Evolutionary conservation across 768 basidiomycete genomes (phyloP), one percentile per base, ranked within the genome.

Genomic region (Mycena leptocephala): DNA sequence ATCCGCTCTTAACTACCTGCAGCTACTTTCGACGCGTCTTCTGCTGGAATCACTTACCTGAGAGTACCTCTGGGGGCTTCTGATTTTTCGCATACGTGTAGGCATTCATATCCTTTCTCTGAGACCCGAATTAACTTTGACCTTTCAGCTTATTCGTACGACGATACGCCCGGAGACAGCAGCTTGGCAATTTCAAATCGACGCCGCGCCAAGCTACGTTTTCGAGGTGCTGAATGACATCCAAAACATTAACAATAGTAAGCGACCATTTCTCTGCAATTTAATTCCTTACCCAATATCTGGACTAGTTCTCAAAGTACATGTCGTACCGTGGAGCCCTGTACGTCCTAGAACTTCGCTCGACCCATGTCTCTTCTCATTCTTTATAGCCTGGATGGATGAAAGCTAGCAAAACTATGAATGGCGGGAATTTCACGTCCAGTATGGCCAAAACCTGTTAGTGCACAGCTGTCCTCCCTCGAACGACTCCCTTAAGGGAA

Each of bases 41-140:
- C 81, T 20, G 84, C 83, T 11, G 85, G 84, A 11, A 61, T 86
- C 9, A 82, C 80, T n/a, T 80, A 81, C 64, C 30, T 86, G 30
- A 81, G 84, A 13, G 78, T 86, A 2, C 80, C 85, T 4, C 64
- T 85, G 13, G 85, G 85, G 28, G 84, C 85, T 1, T 75, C 82
- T 13, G 85, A 85, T 70, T 84, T 86, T 68, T 86, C 85, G 16
- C 37, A 35, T 18, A 71, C n/a, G 20, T 51, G 70, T 71, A 35
- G 26, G 16, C 20, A 8, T 30, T 4, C 5, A 16, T 3, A 32
- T 18, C 14, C 14, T 70, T 6, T 28, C 20, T 39, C 2, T 67
- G 22, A 0, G 20, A 16, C 20, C 18, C 2, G 1, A 28, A 56
- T n/a, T 30, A 56, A 69, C 35, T 20, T 9, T 33, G 7, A 22